Conservation (phyloP, 257 asterid genomes). For the Jaltomata sinuosa region DNA sequence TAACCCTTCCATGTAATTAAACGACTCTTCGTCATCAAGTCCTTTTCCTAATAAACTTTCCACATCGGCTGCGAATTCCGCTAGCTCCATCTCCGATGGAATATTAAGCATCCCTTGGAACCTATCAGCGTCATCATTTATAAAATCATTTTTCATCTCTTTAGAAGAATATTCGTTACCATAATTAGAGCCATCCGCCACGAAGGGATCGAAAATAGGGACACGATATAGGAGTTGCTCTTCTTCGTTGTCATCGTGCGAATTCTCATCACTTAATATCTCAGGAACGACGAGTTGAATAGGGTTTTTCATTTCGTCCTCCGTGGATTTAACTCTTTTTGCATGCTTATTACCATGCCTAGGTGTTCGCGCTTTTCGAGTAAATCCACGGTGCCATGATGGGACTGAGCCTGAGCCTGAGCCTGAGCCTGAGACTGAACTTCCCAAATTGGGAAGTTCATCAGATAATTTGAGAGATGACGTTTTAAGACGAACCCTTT, state of each 20-base stretch:
- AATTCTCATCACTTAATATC: constrained; percentile 41
- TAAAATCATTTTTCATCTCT: neutral
- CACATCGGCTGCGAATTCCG: constrained; percentile 71
- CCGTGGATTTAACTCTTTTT: neutral
- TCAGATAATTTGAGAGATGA: constrained; percentile 14
- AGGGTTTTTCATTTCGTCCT: constrained; percentile 11
- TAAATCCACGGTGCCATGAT: constrained; percentile 60
- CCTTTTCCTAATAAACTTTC: constrained; percentile 70
- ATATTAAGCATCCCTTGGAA: constrained; percentile 20
- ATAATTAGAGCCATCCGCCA: constrained; percentile 32
- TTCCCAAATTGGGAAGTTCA: neutral
- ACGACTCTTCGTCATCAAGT: constrained; percentile 38
- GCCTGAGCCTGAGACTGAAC: neutral
- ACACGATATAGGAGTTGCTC: constrained; percentile 67
- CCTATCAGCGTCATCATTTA: constrained; percentile 5
- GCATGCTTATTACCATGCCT: constrained; percentile 26
- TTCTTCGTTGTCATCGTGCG: constrained; percentile 47
- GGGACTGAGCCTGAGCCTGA: constrained; percentile 7
- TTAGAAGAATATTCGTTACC: neutral
- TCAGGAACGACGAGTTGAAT: constrained; percentile 45
- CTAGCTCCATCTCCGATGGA: constrained; percentile 71
- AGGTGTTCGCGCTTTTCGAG: constrained; percentile 64
- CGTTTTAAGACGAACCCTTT: constrained; percentile 63
- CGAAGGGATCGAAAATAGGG: constrained; percentile 54
- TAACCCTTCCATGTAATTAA: constrained; percentile 54